Percentiles rank a stretch among this genome's conserved stretches.
Evolutionary conservation across 2,329 filamentous ascomycete genomes (phyloP).

Genomic region (Hypoxylon sp.): DNA sequence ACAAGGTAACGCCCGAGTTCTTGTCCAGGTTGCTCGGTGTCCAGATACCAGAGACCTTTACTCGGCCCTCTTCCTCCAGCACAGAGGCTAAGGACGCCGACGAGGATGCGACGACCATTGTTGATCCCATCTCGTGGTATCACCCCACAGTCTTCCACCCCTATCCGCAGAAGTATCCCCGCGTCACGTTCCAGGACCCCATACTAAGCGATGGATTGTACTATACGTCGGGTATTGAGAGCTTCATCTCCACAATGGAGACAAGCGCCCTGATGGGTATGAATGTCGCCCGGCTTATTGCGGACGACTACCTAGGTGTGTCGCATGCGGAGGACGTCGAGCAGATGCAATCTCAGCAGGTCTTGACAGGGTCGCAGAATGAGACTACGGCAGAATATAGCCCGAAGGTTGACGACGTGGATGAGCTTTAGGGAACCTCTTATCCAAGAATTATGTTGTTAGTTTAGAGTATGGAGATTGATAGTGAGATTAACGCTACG

Average conservation of each 20-base stretch:
- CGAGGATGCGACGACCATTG: slow-evolving; percentile 51
- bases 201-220: slow-evolving; percentile 77
- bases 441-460: background rate
- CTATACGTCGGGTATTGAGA: slow-evolving; percentile 84
- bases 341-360: slow-evolving; percentile 15
- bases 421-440: slow-evolving; percentile 33
- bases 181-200: slow-evolving; percentile 88
- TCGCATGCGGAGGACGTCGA: slow-evolving; percentile 23
- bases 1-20: slow-evolving; percentile 67
- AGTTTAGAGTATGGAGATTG: slow-evolving; percentile 6
- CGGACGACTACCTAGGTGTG: slow-evolving; percentile 66
- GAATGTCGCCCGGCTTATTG: slow-evolving; percentile 82
- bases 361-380: slow-evolving; percentile 22
- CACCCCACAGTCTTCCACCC: slow-evolving; percentile 83
- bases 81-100: slow-evolving; percentile 47
- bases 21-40: slow-evolving; percentile 67
- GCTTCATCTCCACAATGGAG: slow-evolving; percentile 98
- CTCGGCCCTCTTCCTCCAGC: slow-evolving; percentile 22
- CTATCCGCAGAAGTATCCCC: slow-evolving; percentile 88
- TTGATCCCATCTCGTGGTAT: slow-evolving; percentile 79
- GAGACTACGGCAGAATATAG: slow-evolving; percentile 14
- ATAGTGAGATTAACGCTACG: slow-evolving; percentile 10
- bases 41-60: slow-evolving; percentile 61
- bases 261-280: slow-evolving; percentile 92
- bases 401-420: slow-evolving; percentile 8